A percentile compares a stretch with the other conserved stretches of the same genome.
These are phyloP conservation scores for Bolboschoenus planiculmis DNA, from an alignment of 176 grass and related monocot genomes.

Conservation along the genomic window DNA sequence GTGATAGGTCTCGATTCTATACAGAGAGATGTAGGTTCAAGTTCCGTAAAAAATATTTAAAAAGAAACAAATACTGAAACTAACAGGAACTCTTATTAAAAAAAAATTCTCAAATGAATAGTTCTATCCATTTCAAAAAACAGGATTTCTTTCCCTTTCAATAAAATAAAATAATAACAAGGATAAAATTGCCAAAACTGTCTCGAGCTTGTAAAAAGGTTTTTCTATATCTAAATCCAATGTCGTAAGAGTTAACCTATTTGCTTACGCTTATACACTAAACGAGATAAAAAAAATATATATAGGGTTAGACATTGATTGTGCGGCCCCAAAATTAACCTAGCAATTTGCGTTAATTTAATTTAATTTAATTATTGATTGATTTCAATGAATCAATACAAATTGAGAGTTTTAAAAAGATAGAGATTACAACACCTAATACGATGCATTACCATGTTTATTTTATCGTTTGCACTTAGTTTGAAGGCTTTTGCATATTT, in stretches of 20 bases:
- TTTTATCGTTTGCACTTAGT: neutral
- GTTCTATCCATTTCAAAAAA: neutral
- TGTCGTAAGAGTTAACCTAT: slow-evolving; percentile 15
- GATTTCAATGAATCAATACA: neutral
- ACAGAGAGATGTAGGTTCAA: too few relatives aligned
- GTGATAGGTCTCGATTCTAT: too few relatives aligned
- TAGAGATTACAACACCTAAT: slow-evolving; percentile 9
- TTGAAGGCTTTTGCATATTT: neutral
- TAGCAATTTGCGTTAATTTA: slow-evolving; percentile 11
- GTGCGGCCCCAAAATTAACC: slow-evolving; percentile 6
- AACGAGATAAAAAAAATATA: slow-evolving; percentile 10
- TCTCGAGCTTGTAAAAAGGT: slow-evolving; percentile 7
- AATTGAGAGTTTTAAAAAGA: neutral
- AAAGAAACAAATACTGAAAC: too few relatives aligned
- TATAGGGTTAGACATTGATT: slow-evolving; percentile 22
- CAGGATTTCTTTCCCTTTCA: neutral
- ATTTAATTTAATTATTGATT: neutral
- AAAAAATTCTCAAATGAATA: too few relatives aligned
- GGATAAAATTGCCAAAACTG: neutral
- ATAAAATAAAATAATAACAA: neutral
- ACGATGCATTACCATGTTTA: neutral
- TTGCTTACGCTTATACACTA: neutral
- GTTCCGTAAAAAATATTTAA: too few relatives aligned
- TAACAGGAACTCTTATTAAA: too few relatives aligned
- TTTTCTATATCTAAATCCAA: slow-evolving; percentile 14